Evolutionary conservation across 768 basidiomycete genomes (phyloP), one percentile per base, ranked within the genome.

Genomic region (Hericium erinaceus): DNA sequence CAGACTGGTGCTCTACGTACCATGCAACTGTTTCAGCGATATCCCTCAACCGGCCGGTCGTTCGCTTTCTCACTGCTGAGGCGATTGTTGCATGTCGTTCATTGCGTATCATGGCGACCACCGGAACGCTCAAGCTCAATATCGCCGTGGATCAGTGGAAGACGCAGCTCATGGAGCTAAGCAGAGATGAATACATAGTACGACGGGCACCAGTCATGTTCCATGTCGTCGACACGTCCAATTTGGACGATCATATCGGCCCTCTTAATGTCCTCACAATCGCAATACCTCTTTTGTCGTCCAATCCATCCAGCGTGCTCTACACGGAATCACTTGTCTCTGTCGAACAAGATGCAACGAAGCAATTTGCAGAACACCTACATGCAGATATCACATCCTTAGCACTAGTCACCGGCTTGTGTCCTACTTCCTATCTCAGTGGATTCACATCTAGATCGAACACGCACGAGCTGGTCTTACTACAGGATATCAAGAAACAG

Each of bases 161-260:
- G 11, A 64, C 66, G 0, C 56, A 66, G 0, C 62, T 65, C 39
- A 69, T 78, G 33, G 46, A 58, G 18, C 66, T 80, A 7, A 63
- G 70, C 48, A 54, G 60, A 1, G 66, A 61, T 10, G 72, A 74
- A 54, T 77, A 77, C 59, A 54, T 55, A 6, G 39, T 37, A 6
- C 18, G 52, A 15, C 37, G 54, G 3, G 69, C 70, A 3, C 77
- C 78, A 2, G 37, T 65, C 8, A 52, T 56, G 2, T 81, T 80
- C 61, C 68, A 75, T 57, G 69, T 77, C 54, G 75, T 81, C 37
- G 78, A 81, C 38, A 75, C 79, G 0, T 80, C 79, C 28, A 80
- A 80, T 57, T 66, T 81, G 20, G 59, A 66, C 3, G 79, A 81
- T 60, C 76, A 78, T 60, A 37, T 76, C 20, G 80, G 78, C 0